Conservation (phyloP, 2,329 filamentous ascomycete species). For the Nemania serpens region DNA sequence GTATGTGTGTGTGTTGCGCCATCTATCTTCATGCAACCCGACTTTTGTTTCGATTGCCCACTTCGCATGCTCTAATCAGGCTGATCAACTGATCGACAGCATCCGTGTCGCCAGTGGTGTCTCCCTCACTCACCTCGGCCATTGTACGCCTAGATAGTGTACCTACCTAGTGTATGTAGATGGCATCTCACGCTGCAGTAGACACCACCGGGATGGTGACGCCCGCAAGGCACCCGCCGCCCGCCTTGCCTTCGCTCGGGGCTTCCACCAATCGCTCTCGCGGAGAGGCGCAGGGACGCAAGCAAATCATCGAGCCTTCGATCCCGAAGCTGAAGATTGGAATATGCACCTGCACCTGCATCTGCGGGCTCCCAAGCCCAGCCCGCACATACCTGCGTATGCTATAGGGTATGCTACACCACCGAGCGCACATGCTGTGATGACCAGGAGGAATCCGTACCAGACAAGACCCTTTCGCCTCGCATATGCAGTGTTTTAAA, state of each 20-base stretch:
- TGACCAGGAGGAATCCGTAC: too few relatives aligned
- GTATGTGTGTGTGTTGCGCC: constrained; percentile 11
- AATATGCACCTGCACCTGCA: constrained; percentile 13
- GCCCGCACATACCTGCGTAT: not conserved
- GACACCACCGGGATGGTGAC: not conserved
- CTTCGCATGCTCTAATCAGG: constrained; percentile 9
- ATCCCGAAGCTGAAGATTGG: constrained; percentile 9
- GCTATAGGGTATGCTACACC: not conserved
- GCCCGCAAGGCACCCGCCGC: constrained; percentile 8
- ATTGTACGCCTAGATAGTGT: not conserved
- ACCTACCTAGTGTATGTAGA: too few relatives aligned
- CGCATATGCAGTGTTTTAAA: constrained; percentile 18
- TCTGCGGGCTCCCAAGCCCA: not conserved
- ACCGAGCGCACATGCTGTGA: not conserved
- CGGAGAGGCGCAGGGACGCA: constrained; percentile 18
- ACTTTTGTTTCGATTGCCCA: constrained; percentile 1
- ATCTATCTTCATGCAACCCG: constrained; percentile 1
- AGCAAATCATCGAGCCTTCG: not conserved
- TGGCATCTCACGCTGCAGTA: not conserved
- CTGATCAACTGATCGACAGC: constrained; percentile 15
- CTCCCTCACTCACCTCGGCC: constrained; percentile 9
- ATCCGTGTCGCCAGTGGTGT: not conserved
- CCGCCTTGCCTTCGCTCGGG: constrained; percentile 8
- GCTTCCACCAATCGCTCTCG: constrained; percentile 8
- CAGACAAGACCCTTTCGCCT: too few relatives aligned